Conservation (phyloP, 148 eudicot genomes). For the Vaccinium corymbosum region DNA sequence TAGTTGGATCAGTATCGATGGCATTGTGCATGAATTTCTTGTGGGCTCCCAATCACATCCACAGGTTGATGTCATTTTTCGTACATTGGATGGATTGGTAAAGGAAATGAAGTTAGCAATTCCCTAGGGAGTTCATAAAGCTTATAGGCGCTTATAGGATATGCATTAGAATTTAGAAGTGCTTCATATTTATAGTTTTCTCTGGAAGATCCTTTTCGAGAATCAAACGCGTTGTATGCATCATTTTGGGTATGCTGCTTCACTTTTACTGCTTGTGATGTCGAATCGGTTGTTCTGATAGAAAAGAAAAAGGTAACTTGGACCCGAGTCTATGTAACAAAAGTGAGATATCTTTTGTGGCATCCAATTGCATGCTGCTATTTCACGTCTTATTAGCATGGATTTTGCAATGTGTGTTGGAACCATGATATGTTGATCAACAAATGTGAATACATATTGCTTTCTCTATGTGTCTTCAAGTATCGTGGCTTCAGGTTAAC, state of each 20-base stretch:
- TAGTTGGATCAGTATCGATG: slow-evolving; percentile 67
- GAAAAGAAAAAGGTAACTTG: not conserved
- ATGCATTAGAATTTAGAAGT: not conserved
- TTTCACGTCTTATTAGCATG: not conserved
- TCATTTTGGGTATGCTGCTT: not conserved
- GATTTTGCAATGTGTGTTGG: not conserved
- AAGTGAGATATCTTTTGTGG: not conserved
- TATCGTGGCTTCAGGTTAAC: not conserved
- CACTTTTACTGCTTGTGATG: not conserved
- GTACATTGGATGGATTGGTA: slow-evolving; percentile 39
- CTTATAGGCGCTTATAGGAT: not conserved
- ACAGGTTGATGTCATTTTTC: slow-evolving; percentile 27
- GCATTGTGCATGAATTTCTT: slow-evolving; percentile 59
- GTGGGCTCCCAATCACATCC: slow-evolving; percentile 51
- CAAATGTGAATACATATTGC: not conserved
- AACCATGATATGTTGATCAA: not conserved
- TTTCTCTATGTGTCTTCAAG: not conserved
- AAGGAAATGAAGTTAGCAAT: slow-evolving; percentile 55
- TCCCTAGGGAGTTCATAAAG: not conserved
- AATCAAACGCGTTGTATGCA: not conserved
- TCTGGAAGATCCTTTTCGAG: not conserved
- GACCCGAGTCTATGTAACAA: not conserved
- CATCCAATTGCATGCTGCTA: not conserved
- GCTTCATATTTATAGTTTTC: not conserved
- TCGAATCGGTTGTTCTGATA: not conserved